Evolutionary conservation across 352 stramenopile species (phyloP).

Genomic region (Phytophthora pluvialis): DNA sequence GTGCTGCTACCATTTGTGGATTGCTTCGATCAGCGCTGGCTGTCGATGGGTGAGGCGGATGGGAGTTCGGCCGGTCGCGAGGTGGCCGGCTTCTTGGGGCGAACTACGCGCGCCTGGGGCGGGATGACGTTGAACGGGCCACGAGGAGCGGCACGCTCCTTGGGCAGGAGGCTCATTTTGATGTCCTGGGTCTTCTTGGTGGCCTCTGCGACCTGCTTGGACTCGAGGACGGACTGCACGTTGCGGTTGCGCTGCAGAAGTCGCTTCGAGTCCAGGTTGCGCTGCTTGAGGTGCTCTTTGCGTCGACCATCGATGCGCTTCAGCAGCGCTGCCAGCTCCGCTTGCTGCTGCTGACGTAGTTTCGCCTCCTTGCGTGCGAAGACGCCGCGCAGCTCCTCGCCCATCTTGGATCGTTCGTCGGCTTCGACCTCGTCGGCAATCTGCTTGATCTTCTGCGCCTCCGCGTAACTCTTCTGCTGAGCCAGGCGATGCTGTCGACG

Average conservation of each 20-base stretch:
- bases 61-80: conserved; percentile 36
- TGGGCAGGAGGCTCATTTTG: conserved; percentile 79
- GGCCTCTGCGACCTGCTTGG: conserved; percentile 88
- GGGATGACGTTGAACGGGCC: conserved; percentile 77
- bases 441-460: conserved; percentile 96
- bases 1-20: not conserved
- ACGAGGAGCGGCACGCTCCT: conserved; percentile 53
- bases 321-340: conserved; percentile 92
- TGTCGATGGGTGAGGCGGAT: conserved; percentile 31
- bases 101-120: conserved; percentile 76
- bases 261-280: conserved; percentile 93
- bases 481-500: conserved; percentile 94
- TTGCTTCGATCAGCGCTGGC: conserved; percentile 22
- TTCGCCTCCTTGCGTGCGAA: conserved; percentile 91
- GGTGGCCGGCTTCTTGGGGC: conserved; percentile 66
- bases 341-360: conserved; percentile 92
- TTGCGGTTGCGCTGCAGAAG: conserved; percentile 96
- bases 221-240: conserved; percentile 93
- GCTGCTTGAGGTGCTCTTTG: conserved; percentile 95
- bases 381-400: conserved; percentile 73
- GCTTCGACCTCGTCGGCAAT: conserved; percentile 94
- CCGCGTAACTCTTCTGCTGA: conserved; percentile 93
- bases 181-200: conserved; percentile 84
- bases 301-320: conserved; percentile 94
- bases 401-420: conserved; percentile 91